Evolutionary conservation across 108 stramenopile species (phyloP), one percentile per base, ranked within the genome.

Genomic region (Nitzschia sp.): DNA sequence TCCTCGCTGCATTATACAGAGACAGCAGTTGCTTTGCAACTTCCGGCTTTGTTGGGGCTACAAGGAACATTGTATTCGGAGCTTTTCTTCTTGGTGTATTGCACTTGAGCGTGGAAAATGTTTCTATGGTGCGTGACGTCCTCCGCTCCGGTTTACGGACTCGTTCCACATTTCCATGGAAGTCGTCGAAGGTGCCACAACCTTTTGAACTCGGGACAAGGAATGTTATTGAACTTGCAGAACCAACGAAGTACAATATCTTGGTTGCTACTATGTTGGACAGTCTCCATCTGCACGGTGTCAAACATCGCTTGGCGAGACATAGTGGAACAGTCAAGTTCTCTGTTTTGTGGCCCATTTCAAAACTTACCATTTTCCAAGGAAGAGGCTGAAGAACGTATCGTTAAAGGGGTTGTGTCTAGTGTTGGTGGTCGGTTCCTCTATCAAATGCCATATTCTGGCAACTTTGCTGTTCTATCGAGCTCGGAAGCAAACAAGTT

Each of bases 201-300:
- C n/a, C n/a, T n/a, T 3, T 34, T 34, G 29, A 34, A 5, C 29
- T 34, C 5, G 29, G 29, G 5, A 34, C 29, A 5, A 34, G 29
- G 5, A 1, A 34, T 34, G 29, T 3, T 34, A 5, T 3, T 34
- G 29, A 34, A 34, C 29, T 56, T 56, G 55, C 25, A 19, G 25
- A 21, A 8, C 73, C 73, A 3, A 41, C 48, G 9, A 37, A 57
- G 20, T 11, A 60, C 50, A 70, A 80, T 72, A 75, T 76, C 34
- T 56, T 80, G 37, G 51, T 80, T 11, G 75, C 69, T 21, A 68
- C 60, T 41, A 44, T 65, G 24, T 68, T 70, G 25, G 64, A 55
- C 29, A 25, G 54, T 17, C 34, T 40, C 20, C 46, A 56, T 34
- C 61, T 75, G 37, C 55, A 21, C 9, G 55, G 63, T 48, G 58